Conservation (phyloP, 495 filamentous ascomycete species). For the Platismatia glauca region DNA sequence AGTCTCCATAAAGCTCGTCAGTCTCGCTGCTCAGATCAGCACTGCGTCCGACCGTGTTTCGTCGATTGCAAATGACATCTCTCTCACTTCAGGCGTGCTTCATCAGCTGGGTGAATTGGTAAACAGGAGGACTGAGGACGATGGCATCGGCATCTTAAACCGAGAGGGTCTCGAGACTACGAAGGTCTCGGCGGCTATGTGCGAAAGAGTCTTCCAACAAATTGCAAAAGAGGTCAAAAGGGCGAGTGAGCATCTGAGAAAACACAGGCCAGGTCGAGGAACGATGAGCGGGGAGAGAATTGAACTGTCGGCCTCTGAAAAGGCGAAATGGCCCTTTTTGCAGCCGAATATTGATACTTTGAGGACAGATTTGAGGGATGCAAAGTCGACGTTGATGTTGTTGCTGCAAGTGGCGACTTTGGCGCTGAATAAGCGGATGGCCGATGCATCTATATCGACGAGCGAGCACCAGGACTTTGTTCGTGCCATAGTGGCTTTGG, state of each 20-base stretch:
- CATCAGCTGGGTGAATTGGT: conserved; percentile 19
- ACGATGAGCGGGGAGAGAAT: not conserved
- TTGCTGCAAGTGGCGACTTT: conserved; percentile 23
- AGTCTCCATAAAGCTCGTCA: conserved; percentile 21
- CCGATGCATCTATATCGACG: conserved; percentile 6
- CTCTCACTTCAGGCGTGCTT: conserved; percentile 15
- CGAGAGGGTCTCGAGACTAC: conserved; percentile 14
- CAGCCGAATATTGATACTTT: conserved; percentile 16
- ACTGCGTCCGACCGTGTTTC: conserved; percentile 17
- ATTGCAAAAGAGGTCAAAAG: conserved; percentile 8
- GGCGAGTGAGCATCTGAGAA: conserved; percentile 14
- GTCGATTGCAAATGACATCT: conserved; percentile 18
- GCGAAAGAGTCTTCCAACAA: conserved; percentile 15
- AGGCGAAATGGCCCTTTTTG: conserved; percentile 19
- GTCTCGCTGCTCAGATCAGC: conserved; percentile 20
- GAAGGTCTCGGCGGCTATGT: conserved; percentile 7
- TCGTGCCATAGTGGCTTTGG: conserved; percentile 10
- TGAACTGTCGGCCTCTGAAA: conserved; percentile 10
- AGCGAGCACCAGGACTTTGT: conserved; percentile 12
- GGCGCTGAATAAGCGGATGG: conserved; percentile 16
- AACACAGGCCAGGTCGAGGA: not conserved
- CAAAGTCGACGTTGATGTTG: conserved; percentile 22
- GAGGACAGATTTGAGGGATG: conserved; percentile 17
- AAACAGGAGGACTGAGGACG: not conserved
- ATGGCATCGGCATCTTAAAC: conserved; percentile 14